A percentile compares a stretch with the other conserved stretches of the same genome.
Evolutionary conservation across 768 basidiomycete species (phyloP).

Genomic region (Pholiota molesta): DNA sequence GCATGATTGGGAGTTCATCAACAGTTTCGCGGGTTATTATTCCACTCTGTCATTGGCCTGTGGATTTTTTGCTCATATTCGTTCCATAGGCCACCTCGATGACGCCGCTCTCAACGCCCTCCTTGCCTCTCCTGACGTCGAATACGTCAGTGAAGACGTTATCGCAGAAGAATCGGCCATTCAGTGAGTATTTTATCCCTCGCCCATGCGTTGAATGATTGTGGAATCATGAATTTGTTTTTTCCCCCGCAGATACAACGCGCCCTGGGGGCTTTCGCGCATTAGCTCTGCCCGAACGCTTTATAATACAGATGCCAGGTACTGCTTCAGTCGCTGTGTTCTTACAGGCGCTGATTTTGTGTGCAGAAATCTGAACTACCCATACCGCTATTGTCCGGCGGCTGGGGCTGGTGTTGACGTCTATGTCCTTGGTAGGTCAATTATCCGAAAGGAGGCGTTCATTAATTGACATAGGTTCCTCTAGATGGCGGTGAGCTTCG

Average conservation of each 20-base stretch:
- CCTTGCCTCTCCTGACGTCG: slow-evolving; percentile 29
- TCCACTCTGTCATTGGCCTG: neutral
- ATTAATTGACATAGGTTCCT: neutral
- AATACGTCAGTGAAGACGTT: slow-evolving; percentile 33
- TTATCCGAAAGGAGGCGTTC: neutral
- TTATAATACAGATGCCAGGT: slow-evolving; percentile 13
- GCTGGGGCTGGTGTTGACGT: slow-evolving; percentile 42
- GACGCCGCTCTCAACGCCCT: slow-evolving; percentile 26
- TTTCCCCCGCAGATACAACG: slow-evolving; percentile 4
- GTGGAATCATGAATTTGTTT: neutral
- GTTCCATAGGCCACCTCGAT: slow-evolving; percentile 20
- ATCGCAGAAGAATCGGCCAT: slow-evolving; percentile 26
- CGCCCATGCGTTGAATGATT: too few relatives aligned
- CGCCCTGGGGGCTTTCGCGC: slow-evolving; percentile 32
- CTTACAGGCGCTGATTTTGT: neutral
- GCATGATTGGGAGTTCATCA: slow-evolving; percentile 30
- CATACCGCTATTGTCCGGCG: slow-evolving; percentile 33
- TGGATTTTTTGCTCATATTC: neutral
- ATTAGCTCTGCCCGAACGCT: slow-evolving; percentile 22
- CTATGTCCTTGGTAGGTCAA: slow-evolving; percentile 40
- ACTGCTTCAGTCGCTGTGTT: neutral
- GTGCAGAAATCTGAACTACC: slow-evolving; percentile 23
- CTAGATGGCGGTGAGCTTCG: neutral
- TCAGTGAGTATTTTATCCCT: slow-evolving; percentile 18
- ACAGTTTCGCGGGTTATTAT: slow-evolving; percentile 33